Base-by-base conservation (phyloP, 352 stramenopile genomes). In the Hyaloperonospora arabidopsidis region DNA sequence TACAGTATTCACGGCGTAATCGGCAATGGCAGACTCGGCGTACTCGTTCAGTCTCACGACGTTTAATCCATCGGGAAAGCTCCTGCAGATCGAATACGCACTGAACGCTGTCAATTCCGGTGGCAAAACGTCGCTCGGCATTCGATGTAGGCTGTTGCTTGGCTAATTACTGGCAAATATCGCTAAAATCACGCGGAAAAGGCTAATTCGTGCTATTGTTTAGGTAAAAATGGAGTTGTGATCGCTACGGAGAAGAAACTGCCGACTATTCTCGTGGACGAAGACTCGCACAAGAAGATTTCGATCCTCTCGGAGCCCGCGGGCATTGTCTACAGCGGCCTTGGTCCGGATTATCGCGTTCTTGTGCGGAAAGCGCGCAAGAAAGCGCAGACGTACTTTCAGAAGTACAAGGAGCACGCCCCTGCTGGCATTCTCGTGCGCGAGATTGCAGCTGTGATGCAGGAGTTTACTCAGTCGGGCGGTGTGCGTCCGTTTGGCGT, bases 31-130 rank as follows among this genome's bases (percentile, higher is more conserved):
- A 57, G 94, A 98, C 79, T 98, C 93, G 52, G 91, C 92, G 49
- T 98, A 98, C 70, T 98, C 91, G 60, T 99, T 99, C 81, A 98
- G 94, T 70, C 81, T 99, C 50, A 99, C 97, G 62, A 99, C 97
- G 54, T 99, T 99, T 80, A 98, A 95, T 70, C 87, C 95, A 57
- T 98, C 94, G 32, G 97, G 97, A 45, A 99, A 99, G 80, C 84
- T 99, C 45, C 84, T 99, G 45, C 97, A 99, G 82, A 99, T 99
- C 64, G 97, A 99, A 75, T 98, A 99, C 64, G 97, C 97, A 23
- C 81, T 99, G 1, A 98, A 98, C 59, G 96, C 96, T 7, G 96
- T 99, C n/a, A 91, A 96, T 65, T 88, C 87, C 52, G 93, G 97
- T 62, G 97, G 97, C 22, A 96, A 98, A 57, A 98, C 95, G 19